Conservation (phyloP, 768 basidiomycete genomes). For the Amanita phalloides region DNA sequence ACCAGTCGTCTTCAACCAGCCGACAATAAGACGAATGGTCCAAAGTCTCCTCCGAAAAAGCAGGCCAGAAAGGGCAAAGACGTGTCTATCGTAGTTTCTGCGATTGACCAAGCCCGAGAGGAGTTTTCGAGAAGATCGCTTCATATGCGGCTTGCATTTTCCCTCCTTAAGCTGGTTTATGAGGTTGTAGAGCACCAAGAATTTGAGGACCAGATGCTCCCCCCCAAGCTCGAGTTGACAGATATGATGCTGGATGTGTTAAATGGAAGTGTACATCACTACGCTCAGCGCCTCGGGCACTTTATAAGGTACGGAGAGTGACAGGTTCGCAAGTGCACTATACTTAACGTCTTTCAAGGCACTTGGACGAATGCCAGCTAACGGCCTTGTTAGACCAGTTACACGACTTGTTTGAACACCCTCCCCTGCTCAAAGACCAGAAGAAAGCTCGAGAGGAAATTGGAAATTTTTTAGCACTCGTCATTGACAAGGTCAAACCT, state of each 20-base stretch:
- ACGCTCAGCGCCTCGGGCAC: constrained; percentile 36
- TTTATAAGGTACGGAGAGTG: constrained; percentile 25
- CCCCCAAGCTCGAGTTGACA: constrained; percentile 10
- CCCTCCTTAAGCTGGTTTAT: constrained; percentile 32
- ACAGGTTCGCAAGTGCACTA: neutral
- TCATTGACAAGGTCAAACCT: constrained; percentile 6
- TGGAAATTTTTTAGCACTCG: constrained; percentile 13
- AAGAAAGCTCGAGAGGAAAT: constrained; percentile 1
- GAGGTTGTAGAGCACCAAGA: constrained; percentile 27
- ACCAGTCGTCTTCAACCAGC: neutral
- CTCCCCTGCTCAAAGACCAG: neutral
- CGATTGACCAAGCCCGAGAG: neutral
- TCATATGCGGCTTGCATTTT: constrained; percentile 35
- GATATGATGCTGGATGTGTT: constrained; percentile 36
- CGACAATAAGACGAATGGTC: neutral
- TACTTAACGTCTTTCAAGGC: constrained; percentile 14
- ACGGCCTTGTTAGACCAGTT: constrained; percentile 26
- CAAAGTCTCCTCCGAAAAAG: constrained; percentile 4
- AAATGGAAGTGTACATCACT: constrained; percentile 29
- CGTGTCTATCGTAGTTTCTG: neutral
- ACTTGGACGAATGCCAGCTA: constrained; percentile 25
- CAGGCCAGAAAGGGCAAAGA: neutral
- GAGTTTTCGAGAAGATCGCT: constrained; percentile 21
- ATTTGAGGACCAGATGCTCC: constrained; percentile 16
- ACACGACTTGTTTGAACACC: constrained; percentile 21